A percentile compares a stretch with the other conserved stretches of the same genome.
Conservation (phyloP, 164 flowering plant genomes). For the Nymphaea thermarum region DNA sequence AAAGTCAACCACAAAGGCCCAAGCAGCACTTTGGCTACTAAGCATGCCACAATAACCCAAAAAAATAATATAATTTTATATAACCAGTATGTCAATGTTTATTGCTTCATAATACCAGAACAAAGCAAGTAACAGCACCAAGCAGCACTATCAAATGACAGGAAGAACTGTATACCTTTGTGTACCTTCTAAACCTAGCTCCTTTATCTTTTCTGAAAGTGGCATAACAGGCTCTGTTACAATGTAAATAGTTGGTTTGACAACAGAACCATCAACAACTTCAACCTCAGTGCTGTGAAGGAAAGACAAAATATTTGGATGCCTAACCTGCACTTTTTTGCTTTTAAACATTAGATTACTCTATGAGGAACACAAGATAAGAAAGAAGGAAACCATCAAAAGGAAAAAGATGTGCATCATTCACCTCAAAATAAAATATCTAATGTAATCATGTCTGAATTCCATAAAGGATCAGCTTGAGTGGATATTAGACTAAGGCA, state of each 20-base stretch:
- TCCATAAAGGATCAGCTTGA: not conserved
- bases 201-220: conserved; percentile 87
- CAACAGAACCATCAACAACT: conserved; percentile 49
- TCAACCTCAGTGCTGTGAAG: conserved; percentile 91
- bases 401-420: too few species aligned
- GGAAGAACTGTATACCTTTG: conserved; percentile 52
- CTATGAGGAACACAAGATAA: not conserved
- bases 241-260: conserved; percentile 76
- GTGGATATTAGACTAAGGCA: too few species aligned
- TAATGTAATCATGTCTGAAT: not conserved
- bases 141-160: not conserved
- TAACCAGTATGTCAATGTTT: too few species aligned
- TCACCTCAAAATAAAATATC: too few species aligned
- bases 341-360: not conserved
- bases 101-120: not conserved
- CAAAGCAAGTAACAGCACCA: not conserved
- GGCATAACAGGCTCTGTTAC: conserved; percentile 99
- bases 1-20: too few species aligned
- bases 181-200: conserved; percentile 79
- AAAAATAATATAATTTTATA: too few species aligned
- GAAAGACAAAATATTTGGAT: conserved; percentile 93
- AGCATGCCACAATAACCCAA: too few species aligned
- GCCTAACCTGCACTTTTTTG: conserved; percentile 62
- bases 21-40: too few species aligned
- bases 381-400: not conserved